These are phyloP conservation scores for Penicillium vulpinum DNA, from an alignment of 2,329 filamentous ascomycete species.

Conservation along the genomic window DNA sequence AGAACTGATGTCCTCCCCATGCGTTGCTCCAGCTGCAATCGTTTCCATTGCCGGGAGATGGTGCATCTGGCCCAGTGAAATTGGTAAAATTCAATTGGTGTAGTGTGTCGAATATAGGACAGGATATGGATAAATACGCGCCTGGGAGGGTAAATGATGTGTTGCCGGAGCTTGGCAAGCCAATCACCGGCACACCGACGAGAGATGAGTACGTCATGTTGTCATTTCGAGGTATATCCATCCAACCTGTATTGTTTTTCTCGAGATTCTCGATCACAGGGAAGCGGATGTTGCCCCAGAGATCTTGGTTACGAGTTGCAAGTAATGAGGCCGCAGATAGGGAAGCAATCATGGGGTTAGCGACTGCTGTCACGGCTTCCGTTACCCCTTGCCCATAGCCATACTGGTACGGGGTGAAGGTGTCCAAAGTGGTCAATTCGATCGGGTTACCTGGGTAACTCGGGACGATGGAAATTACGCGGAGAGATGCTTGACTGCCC, in stretches of 20 bases:
- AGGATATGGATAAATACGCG: not conserved
- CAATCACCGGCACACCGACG: not conserved
- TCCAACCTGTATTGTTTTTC: not conserved
- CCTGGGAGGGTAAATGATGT: conserved; percentile 2
- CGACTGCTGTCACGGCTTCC: not conserved
- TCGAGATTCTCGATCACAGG: not conserved
- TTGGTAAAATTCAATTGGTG: not conserved
- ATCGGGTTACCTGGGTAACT: not conserved
- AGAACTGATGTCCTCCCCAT: not conserved
- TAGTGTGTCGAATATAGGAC: not conserved
- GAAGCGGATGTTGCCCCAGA: conserved; percentile 1
- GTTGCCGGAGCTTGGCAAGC: not conserved
- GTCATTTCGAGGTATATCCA: not conserved
- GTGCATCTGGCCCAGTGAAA: not conserved
- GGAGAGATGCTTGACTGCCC: not conserved
- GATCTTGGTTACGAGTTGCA: not conserved
- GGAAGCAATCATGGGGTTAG: not conserved
- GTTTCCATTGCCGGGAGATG: not conserved
- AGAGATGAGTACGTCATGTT: conserved; percentile 1
- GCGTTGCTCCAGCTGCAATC: not conserved
- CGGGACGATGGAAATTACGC: not conserved
- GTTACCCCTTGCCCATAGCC: not conserved
- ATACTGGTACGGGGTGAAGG: not conserved
- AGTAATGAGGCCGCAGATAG: not conserved
- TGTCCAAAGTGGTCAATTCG: not conserved